Evolutionary conservation across 306 rosid genomes (phyloP).

Genomic region (Lotus japonicus): DNA sequence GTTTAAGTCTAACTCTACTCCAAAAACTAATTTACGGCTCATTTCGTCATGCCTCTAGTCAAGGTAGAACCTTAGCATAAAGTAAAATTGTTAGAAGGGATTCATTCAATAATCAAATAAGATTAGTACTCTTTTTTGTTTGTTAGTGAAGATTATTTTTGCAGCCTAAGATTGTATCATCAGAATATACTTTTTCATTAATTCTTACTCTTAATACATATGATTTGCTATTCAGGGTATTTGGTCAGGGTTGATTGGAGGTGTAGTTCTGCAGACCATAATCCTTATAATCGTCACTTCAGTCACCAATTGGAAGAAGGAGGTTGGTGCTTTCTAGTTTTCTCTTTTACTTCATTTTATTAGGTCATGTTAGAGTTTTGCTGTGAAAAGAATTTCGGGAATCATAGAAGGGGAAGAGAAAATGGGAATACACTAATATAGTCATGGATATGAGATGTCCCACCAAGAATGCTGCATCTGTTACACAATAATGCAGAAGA

Average conservation of each 20-base stretch:
- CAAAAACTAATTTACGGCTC: too few relatives aligned
- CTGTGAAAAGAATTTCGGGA: too few relatives aligned
- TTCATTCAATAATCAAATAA: not conserved
- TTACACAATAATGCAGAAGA: too few relatives aligned
- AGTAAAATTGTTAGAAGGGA: not conserved
- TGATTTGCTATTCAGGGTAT: slow-evolving; percentile 48
- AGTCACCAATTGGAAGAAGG: slow-evolving; percentile 60
- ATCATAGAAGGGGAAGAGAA: too few relatives aligned
- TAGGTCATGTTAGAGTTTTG: too few relatives aligned
- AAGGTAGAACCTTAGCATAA: too few relatives aligned
- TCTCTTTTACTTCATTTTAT: not conserved
- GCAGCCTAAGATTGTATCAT: not conserved
- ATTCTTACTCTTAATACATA: not conserved
- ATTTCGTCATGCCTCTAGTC: too few relatives aligned
- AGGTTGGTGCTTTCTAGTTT: slow-evolving; percentile 31
- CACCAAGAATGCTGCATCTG: too few relatives aligned
- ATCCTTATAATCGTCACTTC: slow-evolving; percentile 52
- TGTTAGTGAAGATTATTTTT: not conserved
- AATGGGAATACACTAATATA: too few relatives aligned
- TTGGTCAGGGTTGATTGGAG: slow-evolving; percentile 81
- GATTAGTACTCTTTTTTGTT: not conserved
- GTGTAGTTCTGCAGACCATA: slow-evolving; percentile 57
- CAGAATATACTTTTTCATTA: too few relatives aligned
- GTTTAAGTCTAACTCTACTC: too few relatives aligned
- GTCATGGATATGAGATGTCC: too few relatives aligned